These are phyloP conservation scores for Syzygium aqueum DNA, from an alignment of 345 rosid species.

Conservation along the genomic window DNA sequence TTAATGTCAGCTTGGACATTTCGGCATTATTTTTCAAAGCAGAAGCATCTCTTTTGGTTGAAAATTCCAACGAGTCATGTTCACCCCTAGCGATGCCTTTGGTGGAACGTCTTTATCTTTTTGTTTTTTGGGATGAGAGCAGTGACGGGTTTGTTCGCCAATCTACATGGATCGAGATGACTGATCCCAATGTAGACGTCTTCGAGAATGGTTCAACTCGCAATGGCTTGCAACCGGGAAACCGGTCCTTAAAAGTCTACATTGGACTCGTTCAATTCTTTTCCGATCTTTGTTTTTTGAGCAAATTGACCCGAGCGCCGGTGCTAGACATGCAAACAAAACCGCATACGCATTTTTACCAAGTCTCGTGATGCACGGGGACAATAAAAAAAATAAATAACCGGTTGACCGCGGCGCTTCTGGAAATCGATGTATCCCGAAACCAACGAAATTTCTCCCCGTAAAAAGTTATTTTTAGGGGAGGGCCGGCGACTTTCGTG, in stretches of 20 bases:
- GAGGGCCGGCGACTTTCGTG: too few relatives aligned
- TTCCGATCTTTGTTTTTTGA: background rate
- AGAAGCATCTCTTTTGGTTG: background rate
- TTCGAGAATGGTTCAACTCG: background rate
- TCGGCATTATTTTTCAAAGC: background rate
- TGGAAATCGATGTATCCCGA: background rate
- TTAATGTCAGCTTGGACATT: background rate
- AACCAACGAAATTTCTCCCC: fast-evolving
- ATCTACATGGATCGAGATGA: background rate
- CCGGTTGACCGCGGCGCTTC: background rate
- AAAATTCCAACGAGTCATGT: background rate
- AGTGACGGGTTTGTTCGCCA: background rate
- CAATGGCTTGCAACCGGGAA: background rate
- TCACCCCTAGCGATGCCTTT: background rate
- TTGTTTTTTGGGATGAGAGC: background rate
- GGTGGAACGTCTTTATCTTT: background rate
- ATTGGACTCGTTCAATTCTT: background rate
- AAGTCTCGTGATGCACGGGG: background rate
- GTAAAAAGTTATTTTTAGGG: fast-evolving
- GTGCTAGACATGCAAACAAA: background rate
- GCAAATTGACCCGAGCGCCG: background rate
- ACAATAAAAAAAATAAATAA: background rate
- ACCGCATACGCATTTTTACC: background rate
- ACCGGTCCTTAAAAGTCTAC: background rate
- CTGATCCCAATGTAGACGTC: background rate